A percentile compares a stretch with the other conserved stretches of the same genome.
phyloP scores from a whole-genome alignment of 192 early-diverging fungal genomes.

The Coemansia sp. region DNA sequence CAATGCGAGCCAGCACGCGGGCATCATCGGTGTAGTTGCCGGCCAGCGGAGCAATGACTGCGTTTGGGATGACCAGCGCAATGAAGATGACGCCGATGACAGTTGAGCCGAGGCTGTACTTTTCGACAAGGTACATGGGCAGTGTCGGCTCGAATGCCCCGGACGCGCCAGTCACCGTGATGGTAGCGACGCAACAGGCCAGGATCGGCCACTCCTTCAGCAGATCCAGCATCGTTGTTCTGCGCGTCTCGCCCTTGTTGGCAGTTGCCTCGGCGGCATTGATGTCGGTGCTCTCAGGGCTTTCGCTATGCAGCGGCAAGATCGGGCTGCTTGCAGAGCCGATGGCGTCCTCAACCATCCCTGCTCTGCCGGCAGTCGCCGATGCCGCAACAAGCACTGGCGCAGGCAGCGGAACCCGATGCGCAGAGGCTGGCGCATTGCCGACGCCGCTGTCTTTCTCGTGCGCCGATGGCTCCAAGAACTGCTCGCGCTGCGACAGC shows the following conservation, averaged over 20 bases:
- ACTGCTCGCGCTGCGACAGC: slow-evolving; percentile 13
- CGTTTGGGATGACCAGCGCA: slow-evolving; percentile 70
- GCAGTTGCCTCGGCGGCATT: background rate
- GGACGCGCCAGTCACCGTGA: slow-evolving; percentile 38
- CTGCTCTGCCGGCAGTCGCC: slow-evolving; percentile 7
- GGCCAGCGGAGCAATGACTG: slow-evolving; percentile 58
- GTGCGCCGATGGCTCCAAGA: slow-evolving; percentile 1
- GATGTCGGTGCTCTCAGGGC: background rate
- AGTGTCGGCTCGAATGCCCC: slow-evolving; percentile 51
- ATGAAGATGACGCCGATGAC: slow-evolving; percentile 62
- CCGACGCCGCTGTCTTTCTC: too few species aligned
- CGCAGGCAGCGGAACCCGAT: background rate
- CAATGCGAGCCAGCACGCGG: slow-evolving; percentile 28
- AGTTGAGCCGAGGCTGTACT: slow-evolving; percentile 26
- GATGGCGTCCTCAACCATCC: background rate
- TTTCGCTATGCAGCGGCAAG: background rate
- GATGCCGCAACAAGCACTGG: slow-evolving; percentile 21
- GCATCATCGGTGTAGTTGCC: slow-evolving; percentile 55
- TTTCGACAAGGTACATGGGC: slow-evolving; percentile 41
- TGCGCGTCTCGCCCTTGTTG: slow-evolving; percentile 7
- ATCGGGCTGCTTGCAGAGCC: background rate
- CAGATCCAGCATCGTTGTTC: slow-evolving; percentile 51
- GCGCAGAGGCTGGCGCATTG: background rate
- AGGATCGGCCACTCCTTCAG: slow-evolving; percentile 53
- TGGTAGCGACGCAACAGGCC: slow-evolving; percentile 44